These are phyloP conservation scores for Lotus japonicus DNA, from an alignment of 306 rosid species.

Conservation along the genomic window DNA sequence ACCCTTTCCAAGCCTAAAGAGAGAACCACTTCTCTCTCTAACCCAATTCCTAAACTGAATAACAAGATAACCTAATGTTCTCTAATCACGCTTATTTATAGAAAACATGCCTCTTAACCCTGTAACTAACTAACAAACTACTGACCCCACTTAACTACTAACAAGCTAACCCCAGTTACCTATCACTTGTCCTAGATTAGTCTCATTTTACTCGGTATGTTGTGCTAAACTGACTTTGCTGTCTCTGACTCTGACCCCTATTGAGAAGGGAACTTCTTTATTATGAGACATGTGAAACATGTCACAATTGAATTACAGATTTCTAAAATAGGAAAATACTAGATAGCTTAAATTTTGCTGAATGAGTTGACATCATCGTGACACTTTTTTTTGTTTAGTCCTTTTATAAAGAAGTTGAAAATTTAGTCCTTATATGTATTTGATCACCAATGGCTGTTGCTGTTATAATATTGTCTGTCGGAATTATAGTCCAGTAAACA, in stretches of 20 bases:
- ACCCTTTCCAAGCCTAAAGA: too few relatives aligned
- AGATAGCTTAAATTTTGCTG: not conserved
- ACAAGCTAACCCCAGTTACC: too few relatives aligned
- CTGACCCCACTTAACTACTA: too few relatives aligned
- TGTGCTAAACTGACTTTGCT: not conserved
- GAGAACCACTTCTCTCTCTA: too few relatives aligned
- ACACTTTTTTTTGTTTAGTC: not conserved
- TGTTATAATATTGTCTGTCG: not conserved
- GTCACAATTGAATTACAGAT: not conserved
- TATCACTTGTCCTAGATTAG: not conserved
- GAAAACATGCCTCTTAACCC: too few relatives aligned
- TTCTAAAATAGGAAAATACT: not conserved
- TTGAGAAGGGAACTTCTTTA: not conserved
- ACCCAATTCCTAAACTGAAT: too few relatives aligned
- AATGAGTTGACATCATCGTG: not conserved
- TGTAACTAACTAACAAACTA: too few relatives aligned
- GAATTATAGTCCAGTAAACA: not conserved
- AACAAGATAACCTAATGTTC: too few relatives aligned
- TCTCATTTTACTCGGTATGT: not conserved
- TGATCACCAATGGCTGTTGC: not conserved
- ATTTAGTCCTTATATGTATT: not conserved
- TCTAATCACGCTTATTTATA: too few relatives aligned
- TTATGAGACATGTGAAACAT: conserved; percentile 1
- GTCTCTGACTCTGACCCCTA: not conserved
- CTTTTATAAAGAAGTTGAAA: not conserved